Percentiles rank a stretch among this genome's conserved stretches.
These are phyloP conservation scores for Noccaea bulbosa DNA, from an alignment of 345 rosid species.

Conservation along the genomic window DNA sequence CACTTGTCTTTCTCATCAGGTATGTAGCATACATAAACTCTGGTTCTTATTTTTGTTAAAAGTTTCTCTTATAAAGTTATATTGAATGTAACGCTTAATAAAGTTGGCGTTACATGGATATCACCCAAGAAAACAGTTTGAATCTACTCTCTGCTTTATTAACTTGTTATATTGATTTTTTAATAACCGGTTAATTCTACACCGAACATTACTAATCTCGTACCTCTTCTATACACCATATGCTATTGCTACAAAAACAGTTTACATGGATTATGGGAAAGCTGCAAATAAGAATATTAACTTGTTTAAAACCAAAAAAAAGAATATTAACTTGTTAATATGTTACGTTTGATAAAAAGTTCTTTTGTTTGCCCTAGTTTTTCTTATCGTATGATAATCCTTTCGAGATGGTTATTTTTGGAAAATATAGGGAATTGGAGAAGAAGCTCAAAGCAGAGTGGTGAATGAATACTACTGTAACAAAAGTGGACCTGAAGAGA, in stretches of 20 bases:
- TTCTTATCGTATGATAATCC: background rate
- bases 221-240: too few relatives aligned
- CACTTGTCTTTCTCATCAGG: constrained; percentile 51
- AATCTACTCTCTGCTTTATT: background rate
- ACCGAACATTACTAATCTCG: background rate
- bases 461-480: constrained; percentile 48
- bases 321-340: background rate
- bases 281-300: background rate
- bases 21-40: background rate
- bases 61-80: background rate
- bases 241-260: too few relatives aligned
- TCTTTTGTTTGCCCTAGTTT: background rate
- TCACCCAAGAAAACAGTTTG: background rate
- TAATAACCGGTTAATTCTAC: background rate
- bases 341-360: background rate
- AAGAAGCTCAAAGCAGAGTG: constrained; percentile 39
- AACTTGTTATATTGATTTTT: background rate
- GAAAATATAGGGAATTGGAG: constrained; percentile 49
- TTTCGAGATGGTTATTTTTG: background rate
- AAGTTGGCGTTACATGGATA: background rate
- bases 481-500: constrained; percentile 39
- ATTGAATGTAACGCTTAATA: background rate
- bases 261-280: background rate
- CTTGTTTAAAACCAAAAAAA: too few relatives aligned
- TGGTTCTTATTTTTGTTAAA: background rate